Base-by-base conservation (phyloP, 2,329 filamentous ascomycete species). In the Amauroascus verrucosus region DNA sequence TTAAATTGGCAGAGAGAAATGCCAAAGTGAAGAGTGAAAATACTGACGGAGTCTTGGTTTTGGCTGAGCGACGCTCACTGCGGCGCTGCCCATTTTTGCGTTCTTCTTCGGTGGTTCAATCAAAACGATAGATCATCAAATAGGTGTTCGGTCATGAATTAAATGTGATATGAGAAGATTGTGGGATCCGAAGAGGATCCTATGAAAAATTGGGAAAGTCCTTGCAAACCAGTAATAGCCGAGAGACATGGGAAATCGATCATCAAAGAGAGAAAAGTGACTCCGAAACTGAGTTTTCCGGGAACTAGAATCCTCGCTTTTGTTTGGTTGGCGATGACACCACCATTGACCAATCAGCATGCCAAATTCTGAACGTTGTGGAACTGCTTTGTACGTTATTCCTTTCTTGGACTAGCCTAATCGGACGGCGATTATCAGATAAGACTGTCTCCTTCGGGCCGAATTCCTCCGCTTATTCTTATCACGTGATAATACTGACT, bases 21-120 rank as follows among this genome's bases (percentile, higher is more conserved):
- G n/a, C 5, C 35, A 41, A 24, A 41, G 48, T 50, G 41, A 47
- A 52, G 35, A 35, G 2, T 18, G 33, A 24, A n/a, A 40, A 44
- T 53, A 57, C 55, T 57, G 55, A 57, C 55, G 55, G 55, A 57
- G 52, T 40, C 46, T 52, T 26, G 47, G 48, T 51, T 33, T 40
- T 32, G 44, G 30, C 14, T 50, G 52, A 33, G 37, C 38, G 20
- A 49, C 38, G 35, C 49, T 50, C 44, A 24, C 33, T 46, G 38
- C 44, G 32, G 49, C 48, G 28, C 18, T 26, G 26, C 37, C 48
- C 55, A 56, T 56, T 26, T 16, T 41, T 30, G 18, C n/a, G 18
- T 16, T 9, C 30, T 20, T 24, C n/a, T n/a, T n/a, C n/a, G n/a
- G 18, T 9, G 7, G 14, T 51, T 14, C 24, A 22, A 32, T 41